Evolutionary conservation across 2,329 filamentous ascomycete species (phyloP).

Genomic region (Pseudocercospora cruenta): DNA sequence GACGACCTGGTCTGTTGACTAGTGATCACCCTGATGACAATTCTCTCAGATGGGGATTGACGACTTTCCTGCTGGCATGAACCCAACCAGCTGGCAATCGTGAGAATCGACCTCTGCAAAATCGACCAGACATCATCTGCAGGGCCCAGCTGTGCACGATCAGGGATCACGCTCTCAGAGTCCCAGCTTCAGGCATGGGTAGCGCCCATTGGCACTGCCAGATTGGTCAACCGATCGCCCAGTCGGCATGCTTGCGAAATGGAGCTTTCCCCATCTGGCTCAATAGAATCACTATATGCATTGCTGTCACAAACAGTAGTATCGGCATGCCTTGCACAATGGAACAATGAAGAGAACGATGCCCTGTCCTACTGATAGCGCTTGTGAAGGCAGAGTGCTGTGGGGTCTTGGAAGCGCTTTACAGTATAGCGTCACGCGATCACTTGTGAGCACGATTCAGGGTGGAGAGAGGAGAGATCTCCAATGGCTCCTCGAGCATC

Average conservation of each 20-base stretch:
- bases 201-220: conserved; percentile 4
- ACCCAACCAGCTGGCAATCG: not conserved
- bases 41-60: not conserved
- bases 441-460: no score
- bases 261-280: not conserved
- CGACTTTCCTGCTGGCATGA: not conserved
- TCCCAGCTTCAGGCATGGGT: not conserved
- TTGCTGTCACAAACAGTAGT: not conserved
- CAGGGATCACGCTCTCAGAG: not conserved
- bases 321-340: not conserved
- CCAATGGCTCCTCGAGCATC: not conserved
- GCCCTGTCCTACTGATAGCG: not conserved
- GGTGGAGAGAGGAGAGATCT: not conserved
- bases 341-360: not conserved
- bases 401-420: no score
- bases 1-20: not conserved
- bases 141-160: not conserved
- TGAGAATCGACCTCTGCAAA: not conserved
- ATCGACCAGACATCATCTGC: not conserved
- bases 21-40: not conserved
- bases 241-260: conserved; percentile 10
- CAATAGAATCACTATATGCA: not conserved
- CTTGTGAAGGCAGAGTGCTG: not conserved
- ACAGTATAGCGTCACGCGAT: no score
- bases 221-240: not conserved